Base-by-base conservation (phyloP, 495 filamentous ascomycete species). In the Durotheca rogersii region DNA sequence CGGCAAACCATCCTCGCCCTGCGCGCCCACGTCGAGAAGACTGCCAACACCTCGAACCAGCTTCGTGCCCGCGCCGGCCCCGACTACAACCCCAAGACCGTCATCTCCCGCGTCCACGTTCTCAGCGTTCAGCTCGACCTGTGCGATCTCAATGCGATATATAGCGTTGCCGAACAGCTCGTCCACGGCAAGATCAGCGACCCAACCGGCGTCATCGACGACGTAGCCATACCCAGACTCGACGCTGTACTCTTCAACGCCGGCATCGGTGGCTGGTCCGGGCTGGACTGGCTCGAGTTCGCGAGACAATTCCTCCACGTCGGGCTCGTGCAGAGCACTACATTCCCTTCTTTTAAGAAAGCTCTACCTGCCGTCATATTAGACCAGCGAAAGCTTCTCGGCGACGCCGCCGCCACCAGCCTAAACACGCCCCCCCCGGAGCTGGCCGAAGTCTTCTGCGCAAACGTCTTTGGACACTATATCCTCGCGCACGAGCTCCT, bases 391-490 rank as follows among this genome's bases (percentile, higher is more conserved):
- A 63, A 60, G 46, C 51, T 63, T 1, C 36, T 66, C 20, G 57
- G 61, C 11, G 41, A 46, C 21, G 35, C 42, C 2, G 23, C 29
- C 7, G 18, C 33, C 4, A 2, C n/a, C 14, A 32, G 47, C 25
- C 33, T 48, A 35, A 41, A 51, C 12, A 25, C 19, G 12, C 17
- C 44, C 34, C 56, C 53, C 2, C 65, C 57, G 11, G 41, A 53
- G 35, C 32, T 97, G 0, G 94, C 90, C 2, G 71, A 84, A 41
- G 79, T 96, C 5, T 98, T 96, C 67, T 86, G 84, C 66, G 83
- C 90, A 41, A 97, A 97, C 62, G 79, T 95, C 20, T 95, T 98
- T 62, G 93, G 94, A 0, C 93, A 97, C 69, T 97, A 98, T 65
- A 72, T 96, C 54, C 85, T 98, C 14, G 80, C 80, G 12, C 91